Evolutionary conservation across 1,284 basidiomycete genomes (phyloP), one percentile per base, ranked within the genome.

Genomic region (Inonotus hispidus): DNA sequence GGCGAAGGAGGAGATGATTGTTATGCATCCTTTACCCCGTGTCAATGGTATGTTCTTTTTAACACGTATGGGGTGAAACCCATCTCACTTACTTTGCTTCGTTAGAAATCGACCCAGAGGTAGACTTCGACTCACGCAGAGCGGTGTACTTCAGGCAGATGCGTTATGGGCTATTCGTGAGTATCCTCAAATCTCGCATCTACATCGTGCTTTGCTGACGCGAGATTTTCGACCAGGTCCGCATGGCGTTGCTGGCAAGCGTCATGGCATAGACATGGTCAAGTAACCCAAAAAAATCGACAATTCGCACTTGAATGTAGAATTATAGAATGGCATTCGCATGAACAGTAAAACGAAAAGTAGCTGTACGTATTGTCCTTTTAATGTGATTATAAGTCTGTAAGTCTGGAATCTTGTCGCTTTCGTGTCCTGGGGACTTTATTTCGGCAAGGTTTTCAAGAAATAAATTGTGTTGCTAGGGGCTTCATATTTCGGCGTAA

Each of bases 131-230:
- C 74, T 90, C 86, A 13, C 85, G 91, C 52, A 83, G 95, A 13
- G 96, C 95, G 0, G 95, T 95, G 35, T 99, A 98, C 78, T 98
- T 98, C 88, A 87, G 97, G 54, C 95, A 98, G 73, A 98, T 98
- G 95, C 89, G 95, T 65, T 97, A 96, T 74, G 97, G 96, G 57
- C 87, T 98, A 66, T 98, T 95, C 73, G 92, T 96, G 69, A 74
- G 92, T 84, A 1, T 38, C n/a, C 4, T 61, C 16, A 7, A n/a
- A n/a, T 35, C 13, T 27, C 7, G 13, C 4, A 39, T 19, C 29
- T 53, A 61, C 50, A 37, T 23, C 25, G 61, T 58, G 65, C 10
- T 11, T 14, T 13, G 21, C 50, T 52, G 16, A 52, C 29, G 2
- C n/a, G 19, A 52, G 29, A 32, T 13, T 19, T n/a, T 29, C 8